Evolutionary conservation across 164 flowering plant genomes (phyloP), one percentile per base, ranked within the genome.

Genomic region (Nelumbo lutea): DNA sequence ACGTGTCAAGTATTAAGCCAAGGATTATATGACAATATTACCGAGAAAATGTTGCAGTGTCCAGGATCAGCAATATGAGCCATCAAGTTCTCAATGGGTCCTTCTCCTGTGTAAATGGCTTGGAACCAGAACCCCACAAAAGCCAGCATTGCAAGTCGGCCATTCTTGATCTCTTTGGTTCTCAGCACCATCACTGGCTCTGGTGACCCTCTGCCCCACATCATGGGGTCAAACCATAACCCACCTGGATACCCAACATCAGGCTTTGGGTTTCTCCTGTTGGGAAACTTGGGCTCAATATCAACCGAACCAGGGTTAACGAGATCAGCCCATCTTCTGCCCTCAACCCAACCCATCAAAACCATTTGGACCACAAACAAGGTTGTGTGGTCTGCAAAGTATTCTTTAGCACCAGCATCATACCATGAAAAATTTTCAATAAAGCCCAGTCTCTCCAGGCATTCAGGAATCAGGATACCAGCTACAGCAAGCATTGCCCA

Each of bases 221-320:
- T 84, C 13, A 84, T 13, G 2, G 89, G 90, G 61, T 90, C 98
- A 48, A 93, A 90, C 93, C 93, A 90, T 41, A 93, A 71, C 2
- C 97, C 97, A 62, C 98, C 96, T 0, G 95, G 97, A 79, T 91
- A 93, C 0, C 98, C 98, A 45, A 93, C 98, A 62, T 91, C 97
- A 0, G 93, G 84, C 8, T 66, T 83, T 0, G 91, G 91, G 57
- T 78, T 86, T 75, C 67, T 81, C 65, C 67, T 84, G 42, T 85
- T 69, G 0, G 94, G 93, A 1, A 87, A 58, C n/a, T 77, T 87
- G 8, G 85, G 91, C 67, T 91, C 86, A 11, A 85, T 88, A 67
- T 87, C 89, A 0, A 91, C 97, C 2, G 85, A 72, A 0, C 98
- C 97, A 2, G 97, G 97, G 1, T 84, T 87, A 10, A 88, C 15